Percentiles rank a stretch among this genome's conserved stretches.
Conservation (phyloP, 305 asterid species). For the Coffea humblotiana region DNA sequence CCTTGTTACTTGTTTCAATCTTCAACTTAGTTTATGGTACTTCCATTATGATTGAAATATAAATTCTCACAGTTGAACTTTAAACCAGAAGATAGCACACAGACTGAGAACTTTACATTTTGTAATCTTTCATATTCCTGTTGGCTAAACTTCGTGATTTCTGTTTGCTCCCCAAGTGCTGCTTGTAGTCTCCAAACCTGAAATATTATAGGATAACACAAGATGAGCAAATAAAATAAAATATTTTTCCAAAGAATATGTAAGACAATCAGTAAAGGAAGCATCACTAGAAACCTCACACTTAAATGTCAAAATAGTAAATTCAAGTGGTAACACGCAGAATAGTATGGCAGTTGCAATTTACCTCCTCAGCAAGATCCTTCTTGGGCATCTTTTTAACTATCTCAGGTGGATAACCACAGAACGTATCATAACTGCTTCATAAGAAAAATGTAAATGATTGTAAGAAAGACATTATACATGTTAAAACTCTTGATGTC, state of each 20-base stretch:
- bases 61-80: not conserved
- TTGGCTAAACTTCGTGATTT: constrained; percentile 90
- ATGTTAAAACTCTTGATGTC: not conserved
- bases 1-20: not conserved
- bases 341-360: constrained; percentile 13
- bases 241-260: not conserved
- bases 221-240: not conserved
- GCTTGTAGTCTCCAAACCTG: constrained; percentile 99
- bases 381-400: constrained; percentile 99
- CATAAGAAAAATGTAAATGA: not conserved
- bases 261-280: not conserved
- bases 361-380: constrained; percentile 99
- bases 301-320: not conserved
- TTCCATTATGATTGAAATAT: not conserved
- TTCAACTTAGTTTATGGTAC: not conserved
- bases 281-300: not conserved
- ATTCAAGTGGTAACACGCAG: not conserved
- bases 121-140: constrained; percentile 97
- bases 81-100: not conserved
- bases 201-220: constrained; percentile 20
- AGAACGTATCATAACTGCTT: constrained; percentile 86
- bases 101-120: constrained; percentile 46
- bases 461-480: not conserved
- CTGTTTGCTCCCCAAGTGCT: constrained; percentile 97
- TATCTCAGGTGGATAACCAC: constrained; percentile 93